These are phyloP conservation scores for Schizosaccharomyces octosporus DNA, from an alignment of 805 yeast genomes.

Conservation along the genomic window DNA sequence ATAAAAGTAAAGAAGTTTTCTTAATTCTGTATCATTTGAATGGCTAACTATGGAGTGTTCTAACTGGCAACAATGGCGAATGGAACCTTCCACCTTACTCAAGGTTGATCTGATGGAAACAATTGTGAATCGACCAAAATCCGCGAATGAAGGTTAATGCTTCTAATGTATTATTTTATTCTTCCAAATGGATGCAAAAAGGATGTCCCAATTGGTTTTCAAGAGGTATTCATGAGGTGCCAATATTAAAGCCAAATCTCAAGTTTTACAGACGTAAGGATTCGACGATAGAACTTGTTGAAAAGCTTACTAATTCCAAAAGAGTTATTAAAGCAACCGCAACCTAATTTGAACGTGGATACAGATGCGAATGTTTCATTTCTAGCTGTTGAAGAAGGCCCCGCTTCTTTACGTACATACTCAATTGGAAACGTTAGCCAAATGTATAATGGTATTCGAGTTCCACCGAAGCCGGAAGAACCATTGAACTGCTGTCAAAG, in stretches of 20 bases:
- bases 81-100: no score
- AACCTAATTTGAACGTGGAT: not conserved
- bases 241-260: not conserved
- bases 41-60: no score
- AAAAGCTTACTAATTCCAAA: not conserved
- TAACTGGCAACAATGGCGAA: no score
- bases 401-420: not conserved
- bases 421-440: not conserved
- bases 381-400: not conserved
- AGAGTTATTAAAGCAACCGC: not conserved
- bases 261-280: not conserved
- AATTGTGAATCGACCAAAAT: no score
- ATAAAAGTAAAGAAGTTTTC: no score
- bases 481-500: constrained; percentile 93
- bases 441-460: constrained; percentile 27
- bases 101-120: no score
- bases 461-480: constrained; percentile 60
- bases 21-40: no score
- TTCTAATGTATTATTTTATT: no score
- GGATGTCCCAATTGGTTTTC: no score
- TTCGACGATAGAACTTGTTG: not conserved
- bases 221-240: not conserved
- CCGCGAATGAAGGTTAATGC: no score
- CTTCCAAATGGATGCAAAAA: no score
- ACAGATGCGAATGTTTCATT: not conserved